These are phyloP conservation scores for Colletotrichum camelliae DNA, from an alignment of 2,329 filamentous ascomycete genomes.

Conservation along the genomic window DNA sequence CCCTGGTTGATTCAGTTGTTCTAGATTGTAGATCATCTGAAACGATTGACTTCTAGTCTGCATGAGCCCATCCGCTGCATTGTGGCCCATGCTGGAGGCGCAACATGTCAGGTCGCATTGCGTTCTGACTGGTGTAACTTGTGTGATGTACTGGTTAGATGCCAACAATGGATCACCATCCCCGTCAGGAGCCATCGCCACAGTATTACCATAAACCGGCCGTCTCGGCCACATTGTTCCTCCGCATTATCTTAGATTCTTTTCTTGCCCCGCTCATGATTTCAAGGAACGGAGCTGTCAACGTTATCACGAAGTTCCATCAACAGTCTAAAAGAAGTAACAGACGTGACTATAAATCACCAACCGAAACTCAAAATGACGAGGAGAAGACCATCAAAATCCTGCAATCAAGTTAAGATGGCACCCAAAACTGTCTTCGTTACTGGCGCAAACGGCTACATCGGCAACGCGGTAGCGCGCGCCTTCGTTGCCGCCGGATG, in stretches of 20 bases:
- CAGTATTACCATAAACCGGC: background rate
- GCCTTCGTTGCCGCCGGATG: slow-evolving; percentile 52
- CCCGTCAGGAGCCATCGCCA: background rate
- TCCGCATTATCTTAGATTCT: background rate
- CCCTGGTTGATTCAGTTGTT: background rate
- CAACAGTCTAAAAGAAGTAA: too few relatives aligned
- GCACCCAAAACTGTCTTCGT: slow-evolving; percentile 42
- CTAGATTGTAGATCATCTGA: background rate
- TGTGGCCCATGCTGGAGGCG: background rate
- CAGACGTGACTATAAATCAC: background rate
- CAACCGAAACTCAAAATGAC: background rate
- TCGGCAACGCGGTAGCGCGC: slow-evolving; percentile 48
- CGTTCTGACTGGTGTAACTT: background rate
- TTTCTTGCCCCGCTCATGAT: background rate
- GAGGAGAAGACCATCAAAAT: background rate
- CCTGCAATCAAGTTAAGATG: background rate
- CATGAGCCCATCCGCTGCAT: background rate
- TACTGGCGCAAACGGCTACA: slow-evolving; percentile 54
- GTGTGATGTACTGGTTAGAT: background rate
- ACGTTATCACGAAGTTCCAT: background rate
- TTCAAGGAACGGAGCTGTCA: background rate
- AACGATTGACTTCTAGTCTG: background rate
- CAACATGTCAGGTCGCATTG: background rate
- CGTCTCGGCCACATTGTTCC: background rate
- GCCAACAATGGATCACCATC: background rate